Evolutionary conservation across 176 grass and related monocot species (phyloP), one percentile per base, ranked within the genome.

Genomic region (Tillandsia leiboldiana): DNA sequence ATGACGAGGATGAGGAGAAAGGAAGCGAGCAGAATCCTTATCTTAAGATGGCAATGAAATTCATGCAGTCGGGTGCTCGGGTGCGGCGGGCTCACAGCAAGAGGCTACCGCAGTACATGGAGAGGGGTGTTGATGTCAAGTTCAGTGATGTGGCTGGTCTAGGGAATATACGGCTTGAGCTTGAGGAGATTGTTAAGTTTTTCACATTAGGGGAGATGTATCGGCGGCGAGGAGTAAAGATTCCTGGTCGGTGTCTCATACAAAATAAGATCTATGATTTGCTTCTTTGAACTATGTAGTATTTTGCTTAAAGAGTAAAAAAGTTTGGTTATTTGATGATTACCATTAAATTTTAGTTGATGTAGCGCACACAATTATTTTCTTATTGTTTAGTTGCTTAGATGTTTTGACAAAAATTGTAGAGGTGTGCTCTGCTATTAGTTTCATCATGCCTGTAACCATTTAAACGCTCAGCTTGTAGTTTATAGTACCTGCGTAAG

Each of bases 101-200:
- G 54, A 59, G 54, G 53, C 13, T 61, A 18, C 65, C 75, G 10
- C 75, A 77, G 11, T 77, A 77, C 65, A 48, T 77, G 75, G 75
- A 77, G 29, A 77, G 66, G 42, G 75, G 75, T 59, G 42, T 77
- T 9, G 75, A 77, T 61, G 66, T 77, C 28, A 77, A 77, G 53
- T 77, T 77, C 66, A 77, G 75, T 27, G 75, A 77, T 69, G 75
- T 77, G 49, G 75, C 75, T 61, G 75, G 75, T 77, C 75, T 77
- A 58, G 75, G 75, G 29, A 77, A 77, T 8, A 77, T 77, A 69
- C 58, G 66, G 20, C 29, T 77, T 47, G 78, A 80, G 51, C 71
- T 80, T 54, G 78, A 80, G 50, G 78, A 80, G 78, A 66, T 80
- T 29, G 78, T 80, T 42, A 80, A 80, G 63, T 80, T 80, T 71